Evolutionary conservation across 768 basidiomycete species (phyloP), one percentile per base, ranked within the genome.

Genomic region (Psilocybe azurescens): DNA sequence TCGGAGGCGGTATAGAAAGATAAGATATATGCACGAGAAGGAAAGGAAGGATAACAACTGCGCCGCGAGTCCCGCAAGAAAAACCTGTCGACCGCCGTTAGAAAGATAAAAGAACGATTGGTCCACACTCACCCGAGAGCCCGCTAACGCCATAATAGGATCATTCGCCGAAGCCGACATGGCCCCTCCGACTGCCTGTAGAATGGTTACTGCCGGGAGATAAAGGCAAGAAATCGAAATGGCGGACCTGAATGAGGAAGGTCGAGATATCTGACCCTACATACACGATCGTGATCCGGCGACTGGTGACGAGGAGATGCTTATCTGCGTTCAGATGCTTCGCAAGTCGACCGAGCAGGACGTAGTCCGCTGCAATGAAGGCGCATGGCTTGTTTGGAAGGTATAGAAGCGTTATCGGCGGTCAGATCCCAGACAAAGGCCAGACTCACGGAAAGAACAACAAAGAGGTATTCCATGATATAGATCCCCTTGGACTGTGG

Each of bases 311-410:
- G 29, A 85, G 67, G 24, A 90, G 75, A 65, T 85, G 80, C 51
- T 79, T 62, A 59, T 81, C 77, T 38, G 79, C 79, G 9, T 76
- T 67, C 5, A 91, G 73, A 63, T 83, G 77, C 24, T 72, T 76
- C 5, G 88, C 85, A 3, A 93, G 71, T 11, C 83, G 83, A 9
- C 89, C 88, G 1, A 91, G 80, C 18, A 90, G 78, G 58, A 90
- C 75, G 67, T 92, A 91, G 67, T 87, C 81, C 13, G 86, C 82
- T 4, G 87, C 87, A 63, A 89, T 87, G 74, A 91, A 91, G 29
- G 88, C 89, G 69, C 91, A 92, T 4, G 90, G 89, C 86, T 88
- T 11, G 41, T n/a, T 13, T 44, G 54, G 10, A 51, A 56, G 24
- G 16, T 11, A 46, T 38, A 29, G n/a, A n/a, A 32, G 6, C 7